Evolutionary conservation across 169 alveolate genomes (phyloP).

Genomic region (Plasmodium inui): DNA sequence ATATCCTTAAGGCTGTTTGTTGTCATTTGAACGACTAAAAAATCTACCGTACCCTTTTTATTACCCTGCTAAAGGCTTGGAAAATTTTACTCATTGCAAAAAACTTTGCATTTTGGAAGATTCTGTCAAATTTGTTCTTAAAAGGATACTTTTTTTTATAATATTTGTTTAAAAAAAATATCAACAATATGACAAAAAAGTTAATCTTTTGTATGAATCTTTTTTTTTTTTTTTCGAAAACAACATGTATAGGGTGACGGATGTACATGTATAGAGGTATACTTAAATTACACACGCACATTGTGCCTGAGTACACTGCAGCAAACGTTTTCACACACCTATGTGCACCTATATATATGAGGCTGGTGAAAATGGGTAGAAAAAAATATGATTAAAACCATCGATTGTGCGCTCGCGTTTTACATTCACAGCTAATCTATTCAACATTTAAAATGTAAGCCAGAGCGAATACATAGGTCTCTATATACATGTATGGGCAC

Average conservation of each 20-base stretch:
- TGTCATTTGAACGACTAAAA: neutral
- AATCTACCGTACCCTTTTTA: neutral
- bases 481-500: conserved; percentile 8
- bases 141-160: neutral
- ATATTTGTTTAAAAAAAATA: neutral
- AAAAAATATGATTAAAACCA: neutral
- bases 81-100: neutral
- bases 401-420: neutral
- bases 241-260: neutral
- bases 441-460: neutral
- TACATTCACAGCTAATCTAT: neutral
- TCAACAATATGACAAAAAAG: conserved; percentile 24
- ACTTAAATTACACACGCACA: conserved; percentile 12
- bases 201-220: neutral
- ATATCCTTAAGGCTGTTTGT: neutral
- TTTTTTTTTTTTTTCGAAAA: neutral
- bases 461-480: neutral
- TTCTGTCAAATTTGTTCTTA: neutral
- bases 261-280: neutral
- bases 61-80: neutral
- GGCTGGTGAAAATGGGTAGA: neutral
- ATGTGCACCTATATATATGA: neutral
- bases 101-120: neutral
- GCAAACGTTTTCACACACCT: neutral
- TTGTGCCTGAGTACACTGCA: neutral